Base-by-base conservation (phyloP, 768 basidiomycete genomes). In the Lanmaoa pseudosensibilis region DNA sequence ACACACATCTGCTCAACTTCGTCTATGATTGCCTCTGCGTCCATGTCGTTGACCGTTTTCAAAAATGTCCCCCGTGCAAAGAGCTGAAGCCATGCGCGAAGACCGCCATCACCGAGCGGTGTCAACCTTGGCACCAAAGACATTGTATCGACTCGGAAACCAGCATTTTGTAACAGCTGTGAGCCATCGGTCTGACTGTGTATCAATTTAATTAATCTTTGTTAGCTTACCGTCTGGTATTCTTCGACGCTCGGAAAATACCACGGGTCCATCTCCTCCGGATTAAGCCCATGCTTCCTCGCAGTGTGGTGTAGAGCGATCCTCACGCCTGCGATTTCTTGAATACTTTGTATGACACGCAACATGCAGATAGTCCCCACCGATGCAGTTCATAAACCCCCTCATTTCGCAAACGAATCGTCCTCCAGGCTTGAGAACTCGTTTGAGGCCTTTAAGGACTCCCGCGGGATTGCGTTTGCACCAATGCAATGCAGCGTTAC, bases 401-500 rank as follows among this genome's bases (percentile, higher is more conserved):
- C 91, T 87, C 80, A 92, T 85, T 68, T 94, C 92, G 23, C 79
- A 84, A 0, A 85, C 84, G 45, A 93, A 82, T 21, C 86, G 76
- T 2, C 91, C 92, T 0, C 88, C 87, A 2, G 77, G 79, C 62
- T 83, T 90, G 52, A 94, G 73, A 11, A 87, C 71, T 44, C 73
- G 76, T 64, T 80, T 81, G n/a, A 81, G 79, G 47, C 83, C 79
- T 15, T 77, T 70, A 11, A 92, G 67, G 10, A 92, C 91, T 2
- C 82, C 84, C 2, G 64, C 68, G 1, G 92, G 93, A 61, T 87
- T 77, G 5, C 74, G 73, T 69, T 90, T 93, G 72, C 91, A 94
- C 92, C 92, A 94, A 64, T 95, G 92, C 58, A 94, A 66, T 4
- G 81, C 78, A 0, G 93, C 90, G 58, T 88, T 92, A 51, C 85